phyloP scores from a whole-genome alignment of 257 asterid species.

The Gentiana macrophylla region DNA sequence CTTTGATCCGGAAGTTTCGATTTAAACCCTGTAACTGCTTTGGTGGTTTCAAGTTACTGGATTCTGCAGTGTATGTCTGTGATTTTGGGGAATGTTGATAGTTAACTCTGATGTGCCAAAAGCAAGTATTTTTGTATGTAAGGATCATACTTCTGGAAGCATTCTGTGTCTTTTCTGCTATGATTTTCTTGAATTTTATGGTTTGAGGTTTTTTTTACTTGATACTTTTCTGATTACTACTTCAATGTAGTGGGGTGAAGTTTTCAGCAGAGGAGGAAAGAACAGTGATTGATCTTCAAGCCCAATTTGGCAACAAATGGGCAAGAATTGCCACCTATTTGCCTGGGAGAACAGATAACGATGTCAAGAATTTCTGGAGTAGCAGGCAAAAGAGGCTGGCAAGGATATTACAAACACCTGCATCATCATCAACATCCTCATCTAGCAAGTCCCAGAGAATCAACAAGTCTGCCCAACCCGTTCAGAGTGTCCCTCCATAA shows the following conservation, averaged over 20 bases:
- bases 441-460: slow-evolving; percentile 27
- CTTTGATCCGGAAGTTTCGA: no score
- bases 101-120: background rate
- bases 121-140: background rate
- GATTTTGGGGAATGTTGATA: no score
- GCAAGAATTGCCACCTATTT: slow-evolving; percentile 66
- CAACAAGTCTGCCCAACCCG: slow-evolving; percentile 15
- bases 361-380: slow-evolving; percentile 88
- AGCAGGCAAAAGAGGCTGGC: slow-evolving; percentile 70
- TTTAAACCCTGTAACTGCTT: no score
- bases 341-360: slow-evolving; percentile 82
- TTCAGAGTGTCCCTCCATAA: slow-evolving; percentile 16
- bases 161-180: background rate
- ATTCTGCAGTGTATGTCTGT: no score
- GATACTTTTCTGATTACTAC: background rate
- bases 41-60: no score
- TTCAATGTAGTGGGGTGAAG: slow-evolving; percentile 57
- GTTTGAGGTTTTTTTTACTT: background rate
- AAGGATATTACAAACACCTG: slow-evolving; percentile 33
- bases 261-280: slow-evolving; percentile 76
- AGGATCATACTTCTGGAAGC: no score
- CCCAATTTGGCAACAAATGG: slow-evolving; percentile 83
- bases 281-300: slow-evolving; percentile 63
- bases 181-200: background rate
- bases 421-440: slow-evolving; percentile 18